Conservation (phyloP, 805 yeast species). For the Zygosaccharomyces gambellarensis region DNA sequence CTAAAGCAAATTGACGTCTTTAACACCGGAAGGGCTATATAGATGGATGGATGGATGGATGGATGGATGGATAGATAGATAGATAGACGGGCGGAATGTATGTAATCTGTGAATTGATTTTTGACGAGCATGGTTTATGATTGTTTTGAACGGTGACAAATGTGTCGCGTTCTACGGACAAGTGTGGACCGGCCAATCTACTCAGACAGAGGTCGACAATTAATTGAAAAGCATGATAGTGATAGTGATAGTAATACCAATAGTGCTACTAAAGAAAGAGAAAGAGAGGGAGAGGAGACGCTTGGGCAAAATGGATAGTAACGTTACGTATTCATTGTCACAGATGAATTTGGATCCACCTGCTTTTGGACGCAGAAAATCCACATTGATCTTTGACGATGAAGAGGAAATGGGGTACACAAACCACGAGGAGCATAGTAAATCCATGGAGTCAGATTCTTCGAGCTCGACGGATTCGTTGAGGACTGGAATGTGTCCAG, state of each 20-base stretch:
- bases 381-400: conserved; percentile 67
- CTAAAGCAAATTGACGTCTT: conserved; percentile 24
- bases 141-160: conserved; percentile 1
- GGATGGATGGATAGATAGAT: background rate
- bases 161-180: conserved; percentile 26
- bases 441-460: conserved; percentile 6
- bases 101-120: background rate
- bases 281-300: background rate
- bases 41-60: conserved; percentile 1
- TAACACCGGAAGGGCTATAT: conserved; percentile 11
- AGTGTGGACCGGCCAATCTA: conserved; percentile 9
- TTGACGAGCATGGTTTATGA: background rate
- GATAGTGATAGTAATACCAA: conserved; percentile 4
- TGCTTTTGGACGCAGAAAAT: conserved; percentile 48
- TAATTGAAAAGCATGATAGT: background rate
- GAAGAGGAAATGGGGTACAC: conserved; percentile 48
- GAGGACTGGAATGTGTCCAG: conserved; percentile 36
- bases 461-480: conserved; percentile 5
- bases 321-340: conserved; percentile 31
- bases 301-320: conserved; percentile 4
- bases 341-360: conserved; percentile 35
- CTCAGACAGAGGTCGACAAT: no score
- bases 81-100: background rate
- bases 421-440: conserved; percentile 27
- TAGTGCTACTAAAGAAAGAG: background rate